Evolutionary conservation across 2,329 filamentous ascomycete genomes (phyloP).

Genomic region (Ophiosphaerella korrae): DNA sequence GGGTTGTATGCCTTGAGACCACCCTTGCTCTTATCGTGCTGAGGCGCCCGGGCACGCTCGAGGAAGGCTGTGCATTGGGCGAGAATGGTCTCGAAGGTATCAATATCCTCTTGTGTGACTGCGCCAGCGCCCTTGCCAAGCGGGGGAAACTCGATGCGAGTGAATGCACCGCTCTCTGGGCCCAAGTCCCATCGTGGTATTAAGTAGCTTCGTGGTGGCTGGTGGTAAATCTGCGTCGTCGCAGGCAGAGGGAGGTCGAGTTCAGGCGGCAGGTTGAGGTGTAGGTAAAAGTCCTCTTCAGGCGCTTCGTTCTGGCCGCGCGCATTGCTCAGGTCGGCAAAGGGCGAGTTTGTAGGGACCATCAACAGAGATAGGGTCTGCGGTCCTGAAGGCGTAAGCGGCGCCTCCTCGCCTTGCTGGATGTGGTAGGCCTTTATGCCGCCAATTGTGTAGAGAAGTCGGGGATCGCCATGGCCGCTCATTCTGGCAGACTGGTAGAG

Average conservation of each 20-base stretch:
- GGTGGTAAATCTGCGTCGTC: constrained; percentile 96
- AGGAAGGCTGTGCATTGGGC: constrained; percentile 98
- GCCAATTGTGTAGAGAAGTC: constrained; percentile 66
- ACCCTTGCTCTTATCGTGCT: constrained; percentile 43
- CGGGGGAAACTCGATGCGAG: constrained; percentile 85
- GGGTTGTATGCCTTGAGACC: constrained; percentile 71
- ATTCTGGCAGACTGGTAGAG: constrained; percentile 35
- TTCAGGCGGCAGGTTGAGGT: constrained; percentile 92
- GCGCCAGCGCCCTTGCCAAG: constrained; percentile 67
- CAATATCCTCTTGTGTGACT: constrained; percentile 85
- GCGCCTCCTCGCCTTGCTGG: constrained; percentile 81
- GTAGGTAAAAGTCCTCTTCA: constrained; percentile 90
- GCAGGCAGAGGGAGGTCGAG: constrained; percentile 91
- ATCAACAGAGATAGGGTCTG: constrained; percentile 93
- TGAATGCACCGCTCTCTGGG: constrained; percentile 86
- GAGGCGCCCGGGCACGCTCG: constrained; percentile 74
- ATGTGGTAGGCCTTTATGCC: constrained; percentile 93
- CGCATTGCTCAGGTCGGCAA: constrained; percentile 60
- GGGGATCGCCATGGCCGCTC: constrained; percentile 60
- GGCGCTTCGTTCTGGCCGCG: constrained; percentile 59
- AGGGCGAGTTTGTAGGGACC: constrained; percentile 87
- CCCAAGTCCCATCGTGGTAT: constrained; percentile 95
- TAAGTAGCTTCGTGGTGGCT: constrained; percentile 88
- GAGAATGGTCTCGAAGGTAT: constrained; percentile 96
- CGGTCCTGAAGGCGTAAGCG: constrained; percentile 81